Percentiles rank a stretch among this genome's conserved stretches.
Conservation (phyloP, 768 basidiomycete species). For the Boletus reticulatus region DNA sequence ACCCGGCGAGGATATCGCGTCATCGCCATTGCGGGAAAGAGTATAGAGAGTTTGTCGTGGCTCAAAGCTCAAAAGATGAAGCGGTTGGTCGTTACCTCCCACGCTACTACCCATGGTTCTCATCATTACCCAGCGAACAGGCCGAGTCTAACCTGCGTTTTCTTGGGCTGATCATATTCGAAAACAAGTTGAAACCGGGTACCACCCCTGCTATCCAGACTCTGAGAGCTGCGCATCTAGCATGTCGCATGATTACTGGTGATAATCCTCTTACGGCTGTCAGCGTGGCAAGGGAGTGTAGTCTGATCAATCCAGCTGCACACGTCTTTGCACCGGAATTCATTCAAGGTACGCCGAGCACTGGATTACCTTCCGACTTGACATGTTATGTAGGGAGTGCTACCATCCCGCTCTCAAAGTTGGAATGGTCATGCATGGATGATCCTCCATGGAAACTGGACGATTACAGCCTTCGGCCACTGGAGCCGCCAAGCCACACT, state of each 20-base stretch:
- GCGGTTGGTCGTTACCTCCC: conserved; percentile 48
- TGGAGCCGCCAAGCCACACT: conserved; percentile 66
- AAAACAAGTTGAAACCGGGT: conserved; percentile 94
- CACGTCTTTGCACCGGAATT: conserved; percentile 88
- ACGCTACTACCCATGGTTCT: conserved; percentile 2
- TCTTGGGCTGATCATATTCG: conserved; percentile 94
- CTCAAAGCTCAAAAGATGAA: conserved; percentile 96
- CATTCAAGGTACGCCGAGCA: conserved; percentile 49
- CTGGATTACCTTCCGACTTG: background rate
- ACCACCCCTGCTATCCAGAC: conserved; percentile 89
- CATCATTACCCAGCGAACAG: conserved; percentile 64
- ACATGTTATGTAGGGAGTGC: conserved; percentile 47
- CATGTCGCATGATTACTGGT: conserved; percentile 97
- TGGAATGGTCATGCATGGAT: conserved; percentile 94
- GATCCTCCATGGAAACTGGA: conserved; percentile 84
- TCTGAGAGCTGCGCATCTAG: conserved; percentile 84
- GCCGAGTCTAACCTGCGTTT: conserved; percentile 90
- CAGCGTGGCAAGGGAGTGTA: conserved; percentile 94
- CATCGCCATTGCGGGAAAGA: conserved; percentile 97
- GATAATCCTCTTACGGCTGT: conserved; percentile 97
- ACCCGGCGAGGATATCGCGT: conserved; percentile 96
- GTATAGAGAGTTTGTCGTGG: conserved; percentile 91
- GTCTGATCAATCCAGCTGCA: conserved; percentile 81
- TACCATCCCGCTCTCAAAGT: conserved; percentile 49
- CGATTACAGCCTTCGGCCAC: conserved; percentile 81